Conservation (phyloP, 2,329 filamentous ascomycete genomes). For the Emericellopsis atlantica region DNA sequence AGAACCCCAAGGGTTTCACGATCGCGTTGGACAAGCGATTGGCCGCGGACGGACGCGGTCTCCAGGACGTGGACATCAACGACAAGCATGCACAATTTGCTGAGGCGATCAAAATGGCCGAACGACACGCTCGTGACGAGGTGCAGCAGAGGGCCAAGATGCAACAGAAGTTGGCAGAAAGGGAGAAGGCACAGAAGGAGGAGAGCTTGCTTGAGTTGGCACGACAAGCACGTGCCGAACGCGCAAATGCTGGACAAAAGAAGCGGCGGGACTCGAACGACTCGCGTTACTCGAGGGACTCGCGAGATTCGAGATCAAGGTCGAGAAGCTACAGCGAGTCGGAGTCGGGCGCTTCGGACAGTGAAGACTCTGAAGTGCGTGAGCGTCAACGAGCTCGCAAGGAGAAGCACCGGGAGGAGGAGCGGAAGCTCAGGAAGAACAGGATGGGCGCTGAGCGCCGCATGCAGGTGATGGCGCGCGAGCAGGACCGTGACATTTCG, state of each 20-base stretch:
- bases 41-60: conserved; percentile 79
- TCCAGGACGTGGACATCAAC: conserved; percentile 93
- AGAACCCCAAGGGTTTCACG: conserved; percentile 97
- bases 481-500: conserved; percentile 92
- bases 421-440: conserved; percentile 82
- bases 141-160: conserved; percentile 85
- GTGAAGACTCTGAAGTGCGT: conserved; percentile 56
- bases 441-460: conserved; percentile 91
- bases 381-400: conserved; percentile 67
- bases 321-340: conserved; percentile 39
- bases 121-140: conserved; percentile 89
- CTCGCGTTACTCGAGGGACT: conserved; percentile 23
- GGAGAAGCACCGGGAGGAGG: conserved; percentile 69
- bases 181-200: conserved; percentile 90
- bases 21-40: conserved; percentile 91
- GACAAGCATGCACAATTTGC: conserved; percentile 97
- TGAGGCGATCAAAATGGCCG: conserved; percentile 87
- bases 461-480: conserved; percentile 83
- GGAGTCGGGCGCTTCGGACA: conserved; percentile 23
- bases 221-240: conserved; percentile 82
- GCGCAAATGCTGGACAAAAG: conserved; percentile 28
- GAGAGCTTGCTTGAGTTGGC: conserved; percentile 80
- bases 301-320: conserved; percentile 24
- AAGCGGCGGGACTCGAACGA: conserved; percentile 21
- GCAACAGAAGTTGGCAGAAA: conserved; percentile 93